A percentile compares a stretch with the other conserved stretches of the same genome.
phyloP scores from a whole-genome alignment of 1,139 yeast species.

The Yamadazyma spencermartinsiae region DNA sequence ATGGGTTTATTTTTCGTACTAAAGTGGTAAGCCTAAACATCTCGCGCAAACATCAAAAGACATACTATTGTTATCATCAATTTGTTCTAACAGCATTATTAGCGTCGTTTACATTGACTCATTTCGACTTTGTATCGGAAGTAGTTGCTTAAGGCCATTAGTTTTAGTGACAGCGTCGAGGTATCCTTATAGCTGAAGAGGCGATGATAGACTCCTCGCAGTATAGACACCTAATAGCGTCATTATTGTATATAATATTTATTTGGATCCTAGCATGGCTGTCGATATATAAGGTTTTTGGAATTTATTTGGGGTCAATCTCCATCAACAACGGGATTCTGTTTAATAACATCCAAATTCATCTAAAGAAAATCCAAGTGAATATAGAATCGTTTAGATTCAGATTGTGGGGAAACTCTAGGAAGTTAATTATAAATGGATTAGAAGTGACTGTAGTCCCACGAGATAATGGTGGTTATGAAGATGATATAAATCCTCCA shows the following conservation, averaged over 20 bases:
- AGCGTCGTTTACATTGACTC: too few relatives aligned
- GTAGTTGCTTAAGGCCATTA: too few relatives aligned
- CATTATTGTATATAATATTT: neutral
- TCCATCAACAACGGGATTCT: slow-evolving; percentile 42
- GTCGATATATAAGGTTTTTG: slow-evolving; percentile 27
- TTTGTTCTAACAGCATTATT: too few relatives aligned
- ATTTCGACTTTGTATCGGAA: too few relatives aligned
- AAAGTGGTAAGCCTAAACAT: neutral
- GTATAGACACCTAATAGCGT: neutral
- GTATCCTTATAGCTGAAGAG: too few relatives aligned
- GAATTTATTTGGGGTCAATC: slow-evolving; percentile 34
- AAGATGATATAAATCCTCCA: neutral
- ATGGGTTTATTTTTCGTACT: slow-evolving; percentile 1
- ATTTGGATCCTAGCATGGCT: slow-evolving; percentile 31
- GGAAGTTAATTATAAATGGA: slow-evolving; percentile 32
- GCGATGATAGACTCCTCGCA: neutral
- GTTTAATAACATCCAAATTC: slow-evolving; percentile 32
- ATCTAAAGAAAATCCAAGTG: slow-evolving; percentile 16
- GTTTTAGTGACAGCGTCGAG: too few relatives aligned
- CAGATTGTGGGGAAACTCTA: slow-evolving; percentile 43
- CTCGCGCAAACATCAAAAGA: neutral
- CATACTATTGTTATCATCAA: too few relatives aligned
- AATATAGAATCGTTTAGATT: slow-evolving; percentile 28
- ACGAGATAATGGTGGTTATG: neutral
- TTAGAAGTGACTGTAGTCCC: slow-evolving; percentile 14